Conservation (phyloP, 768 basidiomycete species). For the Pholiota microspora region DNA sequence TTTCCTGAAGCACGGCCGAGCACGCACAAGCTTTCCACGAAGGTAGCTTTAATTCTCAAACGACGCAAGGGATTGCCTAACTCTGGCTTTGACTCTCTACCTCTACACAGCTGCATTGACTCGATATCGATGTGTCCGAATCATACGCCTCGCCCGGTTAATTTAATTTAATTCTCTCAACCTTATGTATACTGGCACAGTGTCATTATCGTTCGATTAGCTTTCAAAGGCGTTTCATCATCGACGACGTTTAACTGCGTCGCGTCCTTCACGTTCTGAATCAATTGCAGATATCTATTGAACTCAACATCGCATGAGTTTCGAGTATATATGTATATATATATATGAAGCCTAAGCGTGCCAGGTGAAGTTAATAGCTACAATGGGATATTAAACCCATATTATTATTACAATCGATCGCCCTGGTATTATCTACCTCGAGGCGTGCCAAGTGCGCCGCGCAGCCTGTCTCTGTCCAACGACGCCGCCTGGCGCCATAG, state of each 20-base stretch:
- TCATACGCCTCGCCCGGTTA: too few species aligned
- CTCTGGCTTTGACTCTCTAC: not conserved
- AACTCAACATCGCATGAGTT: too few species aligned
- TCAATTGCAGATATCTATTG: too few species aligned
- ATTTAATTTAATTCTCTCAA: too few species aligned
- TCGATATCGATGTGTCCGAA: too few species aligned
- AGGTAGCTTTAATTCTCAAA: not conserved
- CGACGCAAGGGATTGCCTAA: not conserved
- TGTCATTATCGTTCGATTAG: too few species aligned
- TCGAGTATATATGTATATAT: not conserved
- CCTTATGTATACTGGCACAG: too few species aligned
- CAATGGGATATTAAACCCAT: not conserved
- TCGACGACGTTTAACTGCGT: not conserved
- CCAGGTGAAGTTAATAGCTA: not conserved
- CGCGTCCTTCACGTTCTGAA: too few species aligned
- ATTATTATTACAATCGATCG: not conserved
- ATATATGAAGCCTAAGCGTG: not conserved
- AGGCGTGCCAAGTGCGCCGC: not conserved
- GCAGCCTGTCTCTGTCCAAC: not conserved
- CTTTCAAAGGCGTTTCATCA: constrained; percentile 12
- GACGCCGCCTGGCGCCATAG: not conserved
- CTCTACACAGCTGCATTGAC: not conserved
- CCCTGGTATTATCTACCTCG: not conserved
- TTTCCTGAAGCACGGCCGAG: not conserved
- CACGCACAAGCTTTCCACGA: not conserved